Evolutionary conservation across 768 basidiomycete species (phyloP), one percentile per base, ranked within the genome.

Genomic region (Mycena metata): DNA sequence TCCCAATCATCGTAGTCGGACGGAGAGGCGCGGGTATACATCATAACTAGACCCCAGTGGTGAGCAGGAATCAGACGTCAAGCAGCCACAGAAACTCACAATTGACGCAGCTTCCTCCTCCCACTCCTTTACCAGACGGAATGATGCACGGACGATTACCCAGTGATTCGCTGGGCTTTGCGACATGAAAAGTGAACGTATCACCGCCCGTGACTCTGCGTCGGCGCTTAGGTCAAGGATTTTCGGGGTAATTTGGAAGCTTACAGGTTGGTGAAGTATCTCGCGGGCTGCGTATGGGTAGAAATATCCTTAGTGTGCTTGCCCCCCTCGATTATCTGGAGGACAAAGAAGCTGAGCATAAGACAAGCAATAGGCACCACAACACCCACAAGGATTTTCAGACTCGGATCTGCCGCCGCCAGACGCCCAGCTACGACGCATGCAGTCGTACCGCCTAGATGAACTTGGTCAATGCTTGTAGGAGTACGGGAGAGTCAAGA

Each of bases 1-100:
- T 86, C 84, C 90, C 90, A 91, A 58, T 87, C 87, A 69, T 91
- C 88, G 57, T 86, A 90, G 74, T 92, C 90, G 0, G 89, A 90
- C 1, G 87, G 85, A 10, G 86, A 76, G 13, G 88, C 85, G 26
- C 90, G 84, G 0, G 83, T 85, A 68, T 90, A 91, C 81, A 87
- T 81, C 74, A 83, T 82, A 66, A 83, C 84, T 9, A 49, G 47
- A 51, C 26, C 16, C 30, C 9, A 7, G 42, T 42, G 33, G 46
- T 26, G 30, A 41, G n/a, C 35, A 35, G 19, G 60, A 13, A 30
- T 26, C 13, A 26, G 24, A 24, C 30, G 49, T 1, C 41, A 16
- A 16, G 10, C 61, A 15, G 30, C 11, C 39, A 15, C 46, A 24
- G 1, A 30, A 39, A 73, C 83, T 52, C 55, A 89, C 89, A 88